Evolutionary conservation across 1,284 basidiomycete genomes (phyloP).

Genomic region (Ceratobasidium sp.): DNA sequence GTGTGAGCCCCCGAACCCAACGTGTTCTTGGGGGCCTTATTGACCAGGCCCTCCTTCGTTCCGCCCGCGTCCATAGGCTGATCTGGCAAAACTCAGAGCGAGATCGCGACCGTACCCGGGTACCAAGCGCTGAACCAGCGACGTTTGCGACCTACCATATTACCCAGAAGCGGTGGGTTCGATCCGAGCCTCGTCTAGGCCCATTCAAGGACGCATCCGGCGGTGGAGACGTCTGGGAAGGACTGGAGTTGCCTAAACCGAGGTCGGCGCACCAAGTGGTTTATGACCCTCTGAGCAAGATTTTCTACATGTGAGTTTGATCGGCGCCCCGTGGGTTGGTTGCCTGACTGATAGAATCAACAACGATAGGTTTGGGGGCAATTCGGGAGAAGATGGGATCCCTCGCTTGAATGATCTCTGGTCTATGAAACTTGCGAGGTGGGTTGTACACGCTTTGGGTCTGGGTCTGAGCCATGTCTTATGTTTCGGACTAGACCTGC

Average conservation of each 20-base stretch:
- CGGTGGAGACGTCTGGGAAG: slow-evolving; percentile 44
- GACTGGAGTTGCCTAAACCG: slow-evolving; percentile 59
- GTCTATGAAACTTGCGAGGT: slow-evolving; percentile 75
- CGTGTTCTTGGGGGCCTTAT: not conserved
- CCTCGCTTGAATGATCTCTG: slow-evolving; percentile 76
- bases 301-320: slow-evolving; percentile 42
- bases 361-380: slow-evolving; percentile 45
- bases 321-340: slow-evolving; percentile 54
- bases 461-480: not conserved
- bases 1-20: slow-evolving; percentile 61
- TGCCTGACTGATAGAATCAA: slow-evolving; percentile 55
- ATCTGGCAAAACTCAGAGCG: slow-evolving; percentile 34
- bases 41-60: not conserved
- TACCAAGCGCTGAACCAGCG: slow-evolving; percentile 14
- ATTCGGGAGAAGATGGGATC: slow-evolving; percentile 43
- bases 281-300: slow-evolving; percentile 56
- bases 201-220: not conserved
- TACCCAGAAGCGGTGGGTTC: slow-evolving; percentile 31
- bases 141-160: slow-evolving; percentile 48
- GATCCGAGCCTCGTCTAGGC: slow-evolving; percentile 13
- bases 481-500: slow-evolving; percentile 30
- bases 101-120: slow-evolving; percentile 14
- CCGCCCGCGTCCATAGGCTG: not conserved
- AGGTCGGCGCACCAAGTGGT: slow-evolving; percentile 81
- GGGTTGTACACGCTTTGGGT: slow-evolving; percentile 47